Evolutionary conservation across 108 stramenopile species (phyloP).

Genomic region (Seminavis robusta): DNA sequence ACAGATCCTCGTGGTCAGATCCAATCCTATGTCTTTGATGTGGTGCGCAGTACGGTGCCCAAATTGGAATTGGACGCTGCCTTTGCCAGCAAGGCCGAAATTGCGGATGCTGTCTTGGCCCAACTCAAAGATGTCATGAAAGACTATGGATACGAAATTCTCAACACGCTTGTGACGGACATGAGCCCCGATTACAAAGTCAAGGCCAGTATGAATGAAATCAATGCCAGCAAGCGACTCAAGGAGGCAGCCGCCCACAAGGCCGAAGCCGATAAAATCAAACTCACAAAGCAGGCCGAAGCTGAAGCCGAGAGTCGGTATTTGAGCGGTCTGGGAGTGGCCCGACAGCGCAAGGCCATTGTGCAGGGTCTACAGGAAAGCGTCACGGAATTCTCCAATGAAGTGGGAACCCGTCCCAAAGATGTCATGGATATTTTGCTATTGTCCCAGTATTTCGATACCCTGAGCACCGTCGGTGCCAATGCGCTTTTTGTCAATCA

Average conservation of each 20-base stretch:
- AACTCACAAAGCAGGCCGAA: conserved; percentile 89
- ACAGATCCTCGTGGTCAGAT: conserved; percentile 90
- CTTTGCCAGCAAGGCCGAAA: conserved; percentile 77
- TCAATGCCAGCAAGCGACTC: conserved; percentile 90
- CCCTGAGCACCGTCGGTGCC: conserved; percentile 78
- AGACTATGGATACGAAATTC: conserved; percentile 87
- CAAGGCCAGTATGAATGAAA: conserved; percentile 99
- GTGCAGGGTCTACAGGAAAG: conserved; percentile 87
- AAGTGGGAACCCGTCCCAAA: conserved; percentile 88
- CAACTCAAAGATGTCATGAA: conserved; percentile 82
- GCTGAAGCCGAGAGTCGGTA: conserved; percentile 93
- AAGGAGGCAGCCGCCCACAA: conserved; percentile 93
- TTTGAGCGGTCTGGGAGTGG: conserved; percentile 86
- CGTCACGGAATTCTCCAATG: conserved; percentile 79
- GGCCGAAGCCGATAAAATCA: conserved; percentile 94
- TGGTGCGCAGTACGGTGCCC: conserved; percentile 84
- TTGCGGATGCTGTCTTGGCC: conserved; percentile 70
- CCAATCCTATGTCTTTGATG: conserved; percentile 89
- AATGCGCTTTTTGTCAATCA: conserved; percentile 87
- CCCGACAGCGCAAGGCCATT: conserved; percentile 96
- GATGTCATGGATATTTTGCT: conserved; percentile 96
- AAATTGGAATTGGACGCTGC: conserved; percentile 87
- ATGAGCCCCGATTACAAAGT: conserved; percentile 87
- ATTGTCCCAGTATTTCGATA: conserved; percentile 95
- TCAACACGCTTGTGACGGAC: conserved; percentile 95